Percentiles rank a stretch among this genome's conserved stretches.
These are phyloP conservation scores for Fusarium veterinarium DNA, from an alignment of 2,329 filamentous ascomycete genomes.

Conservation along the genomic window DNA sequence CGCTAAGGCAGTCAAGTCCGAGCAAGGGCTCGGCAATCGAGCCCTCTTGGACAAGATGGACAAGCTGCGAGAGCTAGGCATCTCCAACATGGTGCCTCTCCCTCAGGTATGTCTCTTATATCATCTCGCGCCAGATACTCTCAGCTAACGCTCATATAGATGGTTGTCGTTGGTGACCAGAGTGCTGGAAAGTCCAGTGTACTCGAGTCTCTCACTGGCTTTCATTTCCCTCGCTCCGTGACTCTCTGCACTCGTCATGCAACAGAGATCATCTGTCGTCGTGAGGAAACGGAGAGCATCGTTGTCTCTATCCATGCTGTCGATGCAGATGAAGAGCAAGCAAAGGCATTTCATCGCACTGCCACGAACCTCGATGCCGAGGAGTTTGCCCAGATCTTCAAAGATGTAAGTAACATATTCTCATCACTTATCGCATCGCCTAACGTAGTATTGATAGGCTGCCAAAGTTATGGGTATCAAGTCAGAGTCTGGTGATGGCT, in stretches of 20 bases:
- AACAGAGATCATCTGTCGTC: slow-evolving; percentile 59
- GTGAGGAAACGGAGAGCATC: slow-evolving; percentile 50
- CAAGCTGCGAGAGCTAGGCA: slow-evolving; percentile 54
- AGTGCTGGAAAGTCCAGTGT: slow-evolving; percentile 89
- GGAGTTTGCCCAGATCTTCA: slow-evolving; percentile 54
- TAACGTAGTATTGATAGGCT: slow-evolving; percentile 45
- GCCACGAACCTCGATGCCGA: slow-evolving; percentile 39
- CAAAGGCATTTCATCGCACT: slow-evolving; percentile 45
- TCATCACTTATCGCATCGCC: fast-evolving
- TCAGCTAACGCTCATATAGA: slow-evolving; percentile 58
- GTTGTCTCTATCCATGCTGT: slow-evolving; percentile 54
- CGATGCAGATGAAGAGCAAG: slow-evolving; percentile 19
- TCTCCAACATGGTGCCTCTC: slow-evolving; percentile 51
- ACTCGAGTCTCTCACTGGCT: slow-evolving; percentile 71
- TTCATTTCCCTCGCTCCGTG: slow-evolving; percentile 58
- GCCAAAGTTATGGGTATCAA: slow-evolving; percentile 59
- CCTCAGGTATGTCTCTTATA: slow-evolving; percentile 63
- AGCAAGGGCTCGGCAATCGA: slow-evolving; percentile 37
- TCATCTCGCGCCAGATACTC: fast-evolving
- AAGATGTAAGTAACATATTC: slow-evolving; percentile 47
- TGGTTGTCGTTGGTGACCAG: slow-evolving; percentile 86
- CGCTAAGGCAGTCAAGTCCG: background rate
- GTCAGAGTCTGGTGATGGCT: slow-evolving; percentile 1
- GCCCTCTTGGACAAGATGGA: slow-evolving; percentile 53
- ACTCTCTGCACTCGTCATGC: slow-evolving; percentile 62